phyloP scores from a whole-genome alignment of 2,329 filamentous ascomycete species.

The Neospermospora avenae region DNA sequence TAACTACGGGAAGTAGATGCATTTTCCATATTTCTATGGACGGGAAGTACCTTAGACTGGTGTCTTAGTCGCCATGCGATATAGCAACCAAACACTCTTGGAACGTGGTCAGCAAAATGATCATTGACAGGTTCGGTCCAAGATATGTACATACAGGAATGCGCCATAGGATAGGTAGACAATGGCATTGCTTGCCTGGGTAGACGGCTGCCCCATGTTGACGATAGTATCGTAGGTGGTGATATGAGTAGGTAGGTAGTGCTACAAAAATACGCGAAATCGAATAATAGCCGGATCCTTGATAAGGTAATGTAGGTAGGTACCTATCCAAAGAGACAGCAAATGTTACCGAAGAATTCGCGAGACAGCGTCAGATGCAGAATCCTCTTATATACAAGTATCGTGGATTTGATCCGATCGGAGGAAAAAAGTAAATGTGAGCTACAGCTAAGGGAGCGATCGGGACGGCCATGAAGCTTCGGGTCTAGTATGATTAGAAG shows the following conservation, averaged over 20 bases:
- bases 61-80: slow-evolving; percentile 54
- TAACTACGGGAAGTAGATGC: not conserved
- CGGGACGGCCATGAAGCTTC: not conserved
- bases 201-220: slow-evolving; percentile 72
- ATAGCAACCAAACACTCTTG: slow-evolving; percentile 59
- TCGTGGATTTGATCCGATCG: not conserved
- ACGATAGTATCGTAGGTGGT: not conserved
- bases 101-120: slow-evolving; percentile 6
- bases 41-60: slow-evolving; percentile 31
- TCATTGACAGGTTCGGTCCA: not conserved
- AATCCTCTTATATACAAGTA: not conserved
- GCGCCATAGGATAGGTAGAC: slow-evolving; percentile 76
- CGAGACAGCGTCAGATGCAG: not conserved
- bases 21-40: not conserved
- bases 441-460: not conserved
- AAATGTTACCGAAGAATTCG: not conserved
- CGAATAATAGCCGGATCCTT: too few species aligned
- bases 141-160: slow-evolving; percentile 60
- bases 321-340: too few species aligned
- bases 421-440: not conserved
- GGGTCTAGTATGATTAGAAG: too few species aligned
- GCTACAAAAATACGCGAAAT: not conserved
- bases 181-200: slow-evolving; percentile 73
- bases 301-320: too few species aligned
- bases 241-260: not conserved